Percentiles rank a stretch among this genome's conserved stretches.
phyloP scores from a whole-genome alignment of 2,329 filamentous ascomycete genomes.

The Colletotrichum destructivum region DNA sequence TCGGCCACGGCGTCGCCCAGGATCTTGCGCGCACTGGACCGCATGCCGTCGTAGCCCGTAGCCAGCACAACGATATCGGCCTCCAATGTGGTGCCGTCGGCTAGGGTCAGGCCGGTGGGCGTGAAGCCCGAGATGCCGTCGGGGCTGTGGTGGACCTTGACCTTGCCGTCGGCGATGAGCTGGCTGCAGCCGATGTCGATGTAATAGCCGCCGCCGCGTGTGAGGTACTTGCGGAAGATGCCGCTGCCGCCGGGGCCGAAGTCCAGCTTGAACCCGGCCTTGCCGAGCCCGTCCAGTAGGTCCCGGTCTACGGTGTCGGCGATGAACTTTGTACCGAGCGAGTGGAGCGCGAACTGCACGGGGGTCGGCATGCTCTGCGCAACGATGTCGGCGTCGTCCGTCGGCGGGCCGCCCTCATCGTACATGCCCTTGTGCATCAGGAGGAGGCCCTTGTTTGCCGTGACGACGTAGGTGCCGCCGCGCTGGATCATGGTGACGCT shows the following conservation, averaged over 20 bases:
- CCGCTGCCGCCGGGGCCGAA: slow-evolving; percentile 70
- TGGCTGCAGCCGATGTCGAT: slow-evolving; percentile 77
- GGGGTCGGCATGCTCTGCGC: slow-evolving; percentile 71
- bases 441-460: slow-evolving; percentile 66
- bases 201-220: slow-evolving; percentile 79
- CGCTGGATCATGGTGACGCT: slow-evolving; percentile 78
- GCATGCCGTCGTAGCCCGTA: slow-evolving; percentile 79
- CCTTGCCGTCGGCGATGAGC: slow-evolving; percentile 74
- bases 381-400: slow-evolving; percentile 77
- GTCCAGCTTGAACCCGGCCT: slow-evolving; percentile 74
- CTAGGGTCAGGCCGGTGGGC: slow-evolving; percentile 60
- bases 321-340: slow-evolving; percentile 64
- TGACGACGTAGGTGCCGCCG: slow-evolving; percentile 75
- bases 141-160: slow-evolving; percentile 73
- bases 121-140: slow-evolving; percentile 66
- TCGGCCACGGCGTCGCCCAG: slow-evolving; percentile 75
- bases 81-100: slow-evolving; percentile 69
- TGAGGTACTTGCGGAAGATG: slow-evolving; percentile 74
- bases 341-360: slow-evolving; percentile 66
- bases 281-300: slow-evolving; percentile 61
- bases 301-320: slow-evolving; percentile 54
- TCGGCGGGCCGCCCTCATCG: slow-evolving; percentile 67
- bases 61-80: slow-evolving; percentile 77
- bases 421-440: slow-evolving; percentile 68
- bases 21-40: slow-evolving; percentile 71